Percentiles rank a stretch among this genome's conserved stretches.
phyloP scores from a whole-genome alignment of 2,329 filamentous ascomycete species.

The Xylariomycetidae sp. region DNA sequence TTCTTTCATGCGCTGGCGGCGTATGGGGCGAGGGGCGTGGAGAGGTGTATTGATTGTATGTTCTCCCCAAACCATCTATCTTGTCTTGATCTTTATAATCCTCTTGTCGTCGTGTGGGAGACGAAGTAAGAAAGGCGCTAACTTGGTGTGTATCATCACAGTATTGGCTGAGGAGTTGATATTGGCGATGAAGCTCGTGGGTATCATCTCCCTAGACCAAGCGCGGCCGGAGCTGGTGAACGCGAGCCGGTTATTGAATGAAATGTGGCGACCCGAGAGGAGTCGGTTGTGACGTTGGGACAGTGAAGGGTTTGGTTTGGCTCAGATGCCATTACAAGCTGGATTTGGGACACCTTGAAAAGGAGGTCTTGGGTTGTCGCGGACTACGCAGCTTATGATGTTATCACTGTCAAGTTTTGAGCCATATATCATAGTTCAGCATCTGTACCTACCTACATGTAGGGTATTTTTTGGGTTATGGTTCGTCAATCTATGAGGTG shows the following conservation, averaged over 20 bases:
- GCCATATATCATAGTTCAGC: no score
- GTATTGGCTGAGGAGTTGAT: slow-evolving; percentile 37
- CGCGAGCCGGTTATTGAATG: slow-evolving; percentile 24
- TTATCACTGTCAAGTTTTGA: no score
- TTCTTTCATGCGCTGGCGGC: slow-evolving; percentile 38
- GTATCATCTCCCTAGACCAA: slow-evolving; percentile 43
- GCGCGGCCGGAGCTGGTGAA: slow-evolving; percentile 48
- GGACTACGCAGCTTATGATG: no score
- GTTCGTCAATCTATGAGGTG: no score
- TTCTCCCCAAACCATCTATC: slow-evolving; percentile 4
- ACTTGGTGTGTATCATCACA: no score
- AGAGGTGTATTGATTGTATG: slow-evolving; percentile 22
- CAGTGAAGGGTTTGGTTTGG: no score
- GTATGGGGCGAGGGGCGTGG: slow-evolving; percentile 28
- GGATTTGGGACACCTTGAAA: no score
- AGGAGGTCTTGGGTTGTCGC: no score
- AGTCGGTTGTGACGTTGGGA: slow-evolving; percentile 10
- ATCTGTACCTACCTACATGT: no score
- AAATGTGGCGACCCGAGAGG: slow-evolving; percentile 29
- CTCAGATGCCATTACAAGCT: no score
- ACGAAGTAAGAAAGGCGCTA: no score
- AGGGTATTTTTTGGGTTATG: no score
- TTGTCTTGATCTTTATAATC: slow-evolving; percentile 2
- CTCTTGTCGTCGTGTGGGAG: slow-evolving; percentile 4
- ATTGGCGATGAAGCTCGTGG: slow-evolving; percentile 44